Evolutionary conservation across 129 eudicot genomes (phyloP).

Genomic region (Lactuca sativa): DNA sequence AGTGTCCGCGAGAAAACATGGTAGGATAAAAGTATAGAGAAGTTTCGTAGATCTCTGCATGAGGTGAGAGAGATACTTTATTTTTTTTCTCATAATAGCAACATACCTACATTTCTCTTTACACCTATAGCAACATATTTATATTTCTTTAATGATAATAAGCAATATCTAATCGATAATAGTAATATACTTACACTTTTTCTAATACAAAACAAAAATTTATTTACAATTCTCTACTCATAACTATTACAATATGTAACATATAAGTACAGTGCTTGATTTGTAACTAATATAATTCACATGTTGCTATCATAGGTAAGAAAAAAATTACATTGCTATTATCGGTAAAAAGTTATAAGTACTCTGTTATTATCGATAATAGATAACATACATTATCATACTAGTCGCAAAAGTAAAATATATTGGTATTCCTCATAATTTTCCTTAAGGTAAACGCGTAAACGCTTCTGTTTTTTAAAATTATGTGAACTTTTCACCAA

Average conservation of each 20-base stretch:
- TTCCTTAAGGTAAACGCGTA: background rate
- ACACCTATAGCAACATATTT: too few species aligned
- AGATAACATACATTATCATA: too few species aligned
- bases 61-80: background rate
- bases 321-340: background rate
- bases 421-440: too few species aligned
- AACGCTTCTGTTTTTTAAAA: background rate
- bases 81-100: background rate
- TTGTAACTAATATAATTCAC: background rate
- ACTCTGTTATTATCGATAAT: too few species aligned
- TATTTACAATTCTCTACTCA: too few species aligned
- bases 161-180: background rate
- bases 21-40: constrained; percentile 58
- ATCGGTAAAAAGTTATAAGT: too few species aligned
- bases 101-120: too few species aligned
- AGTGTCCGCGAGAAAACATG: constrained; percentile 55
- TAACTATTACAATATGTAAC: background rate
- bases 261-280: background rate
- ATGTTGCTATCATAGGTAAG: background rate
- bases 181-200: background rate
- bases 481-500: constrained; percentile 18
- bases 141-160: too few species aligned
- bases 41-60: constrained; percentile 72
- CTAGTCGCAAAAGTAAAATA: too few species aligned
- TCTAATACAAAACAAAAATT: background rate